Percentiles rank a stretch among this genome's conserved stretches.
phyloP scores from a whole-genome alignment of 805 yeast species.

The Zygotorulaspora danielsina region DNA sequence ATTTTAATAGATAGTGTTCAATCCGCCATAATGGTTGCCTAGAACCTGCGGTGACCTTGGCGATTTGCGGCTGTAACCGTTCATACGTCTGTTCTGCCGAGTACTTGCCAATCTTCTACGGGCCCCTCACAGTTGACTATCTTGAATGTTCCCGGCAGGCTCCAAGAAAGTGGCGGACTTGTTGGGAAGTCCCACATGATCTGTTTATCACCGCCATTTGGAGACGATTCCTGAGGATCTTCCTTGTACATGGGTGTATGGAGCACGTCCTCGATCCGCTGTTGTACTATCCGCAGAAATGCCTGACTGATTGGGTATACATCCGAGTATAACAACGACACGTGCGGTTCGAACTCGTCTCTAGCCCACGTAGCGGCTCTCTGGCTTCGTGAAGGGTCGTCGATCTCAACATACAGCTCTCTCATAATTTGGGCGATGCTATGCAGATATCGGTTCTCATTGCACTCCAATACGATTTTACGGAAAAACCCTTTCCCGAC shows the following conservation, averaged over 20 bases:
- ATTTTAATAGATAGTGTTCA: too few relatives aligned
- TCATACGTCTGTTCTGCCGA: constrained; percentile 45
- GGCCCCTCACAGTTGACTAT: constrained; percentile 71
- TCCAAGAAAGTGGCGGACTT: constrained; percentile 45
- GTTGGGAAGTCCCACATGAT: constrained; percentile 22
- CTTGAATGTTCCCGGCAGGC: constrained; percentile 57
- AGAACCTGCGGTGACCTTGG: background rate
- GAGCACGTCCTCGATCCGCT: constrained; percentile 61
- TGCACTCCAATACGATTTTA: constrained; percentile 29
- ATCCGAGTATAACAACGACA: constrained; percentile 65
- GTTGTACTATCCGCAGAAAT: constrained; percentile 55
- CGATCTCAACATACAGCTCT: constrained; percentile 46
- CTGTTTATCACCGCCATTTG: constrained; percentile 17
- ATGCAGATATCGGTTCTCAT: constrained; percentile 27
- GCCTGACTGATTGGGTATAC: constrained; percentile 65
- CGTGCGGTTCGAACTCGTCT: constrained; percentile 63
- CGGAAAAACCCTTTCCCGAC: constrained; percentile 31
- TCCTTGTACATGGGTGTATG: constrained; percentile 36
- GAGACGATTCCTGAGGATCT: constrained; percentile 6
- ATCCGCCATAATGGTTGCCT: too few relatives aligned
- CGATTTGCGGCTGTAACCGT: background rate
- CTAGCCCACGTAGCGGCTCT: constrained; percentile 56
- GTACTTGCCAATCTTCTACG: constrained; percentile 59
- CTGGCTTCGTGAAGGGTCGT: constrained; percentile 34
- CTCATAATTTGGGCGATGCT: constrained; percentile 47